Evolutionary conservation across 2,329 filamentous ascomycete species (phyloP).

Genomic region (Metarhizium album): DNA sequence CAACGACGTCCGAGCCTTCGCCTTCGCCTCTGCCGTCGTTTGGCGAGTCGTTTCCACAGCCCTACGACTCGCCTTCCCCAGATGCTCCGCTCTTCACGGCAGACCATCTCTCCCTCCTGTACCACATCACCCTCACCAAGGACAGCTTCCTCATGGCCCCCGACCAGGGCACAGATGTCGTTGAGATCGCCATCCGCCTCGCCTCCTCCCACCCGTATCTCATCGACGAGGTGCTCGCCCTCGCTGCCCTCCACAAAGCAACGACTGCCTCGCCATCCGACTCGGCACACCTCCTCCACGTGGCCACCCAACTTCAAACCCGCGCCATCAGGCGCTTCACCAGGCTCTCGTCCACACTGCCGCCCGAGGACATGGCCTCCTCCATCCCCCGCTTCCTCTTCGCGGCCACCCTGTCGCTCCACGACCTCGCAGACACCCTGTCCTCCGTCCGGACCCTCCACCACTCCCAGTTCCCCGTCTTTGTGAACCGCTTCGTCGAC

Average conservation of each 20-base stretch:
- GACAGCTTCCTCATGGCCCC: conserved; percentile 12
- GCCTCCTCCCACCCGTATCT: conserved; percentile 29
- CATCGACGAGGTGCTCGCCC: conserved; percentile 35
- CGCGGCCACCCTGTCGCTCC: conserved; percentile 31
- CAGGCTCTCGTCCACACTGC: conserved; percentile 14
- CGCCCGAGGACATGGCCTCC: conserved; percentile 14
- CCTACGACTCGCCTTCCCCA: background rate
- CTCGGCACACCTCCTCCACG: conserved; percentile 16
- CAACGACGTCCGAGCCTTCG: background rate
- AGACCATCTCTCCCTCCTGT: conserved; percentile 29
- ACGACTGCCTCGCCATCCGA: conserved; percentile 8
- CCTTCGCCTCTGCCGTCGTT: conserved; percentile 1
- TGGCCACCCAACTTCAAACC: conserved; percentile 34
- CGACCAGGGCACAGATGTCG: conserved; percentile 13
- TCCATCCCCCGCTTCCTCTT: conserved; percentile 34
- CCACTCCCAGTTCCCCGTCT: conserved; percentile 23
- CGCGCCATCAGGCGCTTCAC: conserved; percentile 30
- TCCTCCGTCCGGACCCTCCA: conserved; percentile 12
- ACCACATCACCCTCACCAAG: conserved; percentile 22
- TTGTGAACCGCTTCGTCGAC: conserved; percentile 30
- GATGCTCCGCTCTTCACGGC: conserved; percentile 18
- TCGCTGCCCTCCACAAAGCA: conserved; percentile 29
- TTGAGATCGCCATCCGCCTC: conserved; percentile 22
- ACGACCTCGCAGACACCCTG: conserved; percentile 38
- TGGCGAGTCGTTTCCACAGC: conserved; percentile 6